Evolutionary conservation across 1,284 basidiomycete genomes (phyloP), one percentile per base, ranked within the genome.

Genomic region (Wolfiporia cocos): DNA sequence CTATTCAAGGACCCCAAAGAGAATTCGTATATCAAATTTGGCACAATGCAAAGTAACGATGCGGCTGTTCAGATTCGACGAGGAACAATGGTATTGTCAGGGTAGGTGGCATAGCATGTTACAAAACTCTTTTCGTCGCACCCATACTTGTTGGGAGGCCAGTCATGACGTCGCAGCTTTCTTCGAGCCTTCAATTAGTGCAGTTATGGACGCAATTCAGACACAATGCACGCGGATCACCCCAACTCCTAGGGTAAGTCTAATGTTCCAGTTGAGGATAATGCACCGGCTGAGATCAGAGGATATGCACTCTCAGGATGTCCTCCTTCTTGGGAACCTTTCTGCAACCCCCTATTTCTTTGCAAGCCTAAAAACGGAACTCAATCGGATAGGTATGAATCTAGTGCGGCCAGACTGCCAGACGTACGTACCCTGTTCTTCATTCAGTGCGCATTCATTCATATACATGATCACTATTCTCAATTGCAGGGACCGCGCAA

Each of bases 341-440:
- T 62, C 66, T 0, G 66, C 63, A 2, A 70, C 54, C 15, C 59
- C 67, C 23, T 70, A 57, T 56, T 52, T 69, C 4, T 65, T 62
- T 33, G 44, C 47, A 1, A 47, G 37, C 21, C 42, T 69, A 10
- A 54, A 61, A 32, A 44, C 42, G 0, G 44, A 53, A 9, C 49
- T 69, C 11, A 42, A 39, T 4, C 40, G 55, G 30, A 7, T 67
- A 51, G 56, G 56, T 1, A 39, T 73, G 32, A 49, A 48, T 1
- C 57, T 76, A 24, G 62, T 60, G 45, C 63, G 72, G 2, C 73
- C 72, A 11, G 71, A 74, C 35, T 64, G 57, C 18, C 65, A 71
- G 42, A 65, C 68, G 46, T 49, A 39, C 10, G 34, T 34, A 2
- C 31, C n/a, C n/a, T 19, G 15, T 22, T 15, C n/a, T n/a, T n/a